These are phyloP conservation scores for Pichia rugopelliculosa DNA, from an alignment of 805 yeast species.

Conservation along the genomic window DNA sequence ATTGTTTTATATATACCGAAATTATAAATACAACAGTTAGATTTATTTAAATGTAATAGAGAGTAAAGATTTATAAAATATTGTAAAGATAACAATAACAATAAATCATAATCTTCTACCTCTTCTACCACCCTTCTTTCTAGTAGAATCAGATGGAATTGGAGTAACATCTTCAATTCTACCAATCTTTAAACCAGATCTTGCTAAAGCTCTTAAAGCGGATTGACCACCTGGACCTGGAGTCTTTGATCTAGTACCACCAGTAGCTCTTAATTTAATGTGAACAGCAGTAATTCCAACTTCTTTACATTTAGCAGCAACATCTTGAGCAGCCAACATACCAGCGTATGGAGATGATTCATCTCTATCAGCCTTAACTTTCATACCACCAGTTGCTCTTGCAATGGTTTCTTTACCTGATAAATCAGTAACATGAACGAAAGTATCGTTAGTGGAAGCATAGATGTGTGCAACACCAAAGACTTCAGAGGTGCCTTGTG, in stretches of 20 bases:
- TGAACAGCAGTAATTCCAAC: conserved; percentile 99
- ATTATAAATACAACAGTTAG: conserved; percentile 2
- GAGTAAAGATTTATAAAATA: conserved; percentile 5
- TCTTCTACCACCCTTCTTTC: conserved; percentile 99
- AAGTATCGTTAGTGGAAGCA: conserved; percentile 99
- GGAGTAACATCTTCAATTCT: conserved; percentile 99
- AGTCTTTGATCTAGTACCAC: conserved; percentile 99
- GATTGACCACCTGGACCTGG: conserved; percentile 99
- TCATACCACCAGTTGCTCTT: conserved; percentile 99
- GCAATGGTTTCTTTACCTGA: conserved; percentile 99
- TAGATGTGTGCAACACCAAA: conserved; percentile 99
- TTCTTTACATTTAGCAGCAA: conserved; percentile 97
- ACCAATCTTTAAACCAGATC: conserved; percentile 99
- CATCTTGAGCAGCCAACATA: conserved; percentile 99
- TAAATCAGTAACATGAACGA: conserved; percentile 98
- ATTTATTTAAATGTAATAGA: neutral
- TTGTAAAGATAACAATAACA: conserved; percentile 2
- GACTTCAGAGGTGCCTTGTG: conserved; percentile 96
- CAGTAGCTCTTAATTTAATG: conserved; percentile 99
- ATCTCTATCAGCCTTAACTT: conserved; percentile 99
- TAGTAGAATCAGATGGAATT: conserved; percentile 99
- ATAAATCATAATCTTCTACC: conserved; percentile 86
- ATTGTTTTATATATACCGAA: conserved; percentile 2
- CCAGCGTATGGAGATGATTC: conserved; percentile 99
- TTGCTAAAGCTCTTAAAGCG: conserved; percentile 97